Percentiles rank a stretch among this genome's conserved stretches.
phyloP scores from a whole-genome alignment of 2,329 filamentous ascomycete genomes.

The Calonectria montana region DNA sequence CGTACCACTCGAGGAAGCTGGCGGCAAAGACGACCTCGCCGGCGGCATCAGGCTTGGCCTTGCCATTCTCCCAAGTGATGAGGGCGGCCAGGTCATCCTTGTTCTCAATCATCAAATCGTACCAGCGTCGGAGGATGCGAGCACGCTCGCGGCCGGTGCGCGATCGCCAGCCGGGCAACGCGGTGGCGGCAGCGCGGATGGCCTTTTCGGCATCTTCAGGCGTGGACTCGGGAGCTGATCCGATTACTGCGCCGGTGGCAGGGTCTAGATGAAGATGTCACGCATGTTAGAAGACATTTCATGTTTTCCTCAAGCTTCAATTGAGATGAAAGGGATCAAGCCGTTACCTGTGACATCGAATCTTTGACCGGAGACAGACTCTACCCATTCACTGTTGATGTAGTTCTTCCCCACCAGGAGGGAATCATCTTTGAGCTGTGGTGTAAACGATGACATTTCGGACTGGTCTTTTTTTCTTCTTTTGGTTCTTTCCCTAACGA shows the following conservation, averaged over 20 bases:
- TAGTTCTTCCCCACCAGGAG: constrained; percentile 72
- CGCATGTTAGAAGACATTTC: not conserved
- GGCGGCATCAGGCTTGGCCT: constrained; percentile 68
- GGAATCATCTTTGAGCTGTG: constrained; percentile 64
- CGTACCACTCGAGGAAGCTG: constrained; percentile 70
- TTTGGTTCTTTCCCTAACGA: not conserved
- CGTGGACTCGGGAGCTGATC: constrained; percentile 76
- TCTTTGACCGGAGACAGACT: constrained; percentile 74
- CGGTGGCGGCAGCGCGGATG: constrained; percentile 74
- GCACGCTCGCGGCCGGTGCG: constrained; percentile 68
- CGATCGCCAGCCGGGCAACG: constrained; percentile 67
- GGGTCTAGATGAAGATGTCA: constrained; percentile 60
- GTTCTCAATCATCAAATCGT: constrained; percentile 71
- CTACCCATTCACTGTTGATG: constrained; percentile 79
- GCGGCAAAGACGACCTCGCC: constrained; percentile 67
- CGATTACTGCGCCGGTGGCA: constrained; percentile 73
- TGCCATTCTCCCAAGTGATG: constrained; percentile 77
- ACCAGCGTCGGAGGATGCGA: constrained; percentile 69
- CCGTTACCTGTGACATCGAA: constrained; percentile 67
- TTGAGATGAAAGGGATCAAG: not conserved
- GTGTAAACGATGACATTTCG: constrained; percentile 16
- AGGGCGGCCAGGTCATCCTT: constrained; percentile 72
- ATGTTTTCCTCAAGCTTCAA: not conserved
- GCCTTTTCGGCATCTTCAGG: constrained; percentile 73
- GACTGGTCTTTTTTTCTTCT: not conserved